Evolutionary conservation across 345 rosid genomes (phyloP).

Genomic region (Eucalyptus urophylla): DNA sequence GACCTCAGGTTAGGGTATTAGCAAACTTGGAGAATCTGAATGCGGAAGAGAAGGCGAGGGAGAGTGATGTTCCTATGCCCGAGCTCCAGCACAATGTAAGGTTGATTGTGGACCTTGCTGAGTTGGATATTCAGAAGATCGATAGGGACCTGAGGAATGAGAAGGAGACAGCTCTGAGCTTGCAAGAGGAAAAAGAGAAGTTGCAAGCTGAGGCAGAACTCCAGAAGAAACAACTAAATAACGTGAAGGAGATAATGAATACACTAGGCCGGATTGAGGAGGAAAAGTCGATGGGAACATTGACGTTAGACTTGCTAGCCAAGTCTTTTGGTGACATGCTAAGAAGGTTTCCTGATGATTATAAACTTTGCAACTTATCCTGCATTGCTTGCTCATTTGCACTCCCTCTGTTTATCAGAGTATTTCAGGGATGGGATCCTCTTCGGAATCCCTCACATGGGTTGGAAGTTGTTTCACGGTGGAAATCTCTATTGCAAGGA

Average conservation of each 20-base stretch:
- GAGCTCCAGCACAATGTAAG: conserved; percentile 83
- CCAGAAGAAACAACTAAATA: conserved; percentile 47
- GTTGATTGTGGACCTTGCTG: conserved; percentile 67
- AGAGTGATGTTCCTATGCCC: conserved; percentile 80
- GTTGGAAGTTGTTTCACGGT: conserved; percentile 35
- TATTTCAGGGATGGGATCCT: conserved; percentile 97
- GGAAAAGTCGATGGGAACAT: conserved; percentile 39
- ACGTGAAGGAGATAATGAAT: conserved; percentile 43
- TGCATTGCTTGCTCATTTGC: conserved; percentile 70
- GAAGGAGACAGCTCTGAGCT: conserved; percentile 71
- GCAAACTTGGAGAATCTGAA: conserved; percentile 81
- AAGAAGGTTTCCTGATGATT: conserved; percentile 52
- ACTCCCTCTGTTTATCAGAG: conserved; percentile 64
- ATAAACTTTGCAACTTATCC: conserved; percentile 64
- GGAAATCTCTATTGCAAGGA: conserved; percentile 67
- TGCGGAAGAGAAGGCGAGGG: conserved; percentile 87
- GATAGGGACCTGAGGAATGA: conserved; percentile 79
- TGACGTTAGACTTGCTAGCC: conserved; percentile 57
- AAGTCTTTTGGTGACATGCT: conserved; percentile 36
- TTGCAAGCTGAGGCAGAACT: conserved; percentile 35
- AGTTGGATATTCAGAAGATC: conserved; percentile 80
- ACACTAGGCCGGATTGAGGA: conserved; percentile 36
- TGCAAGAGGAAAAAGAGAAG: conserved; percentile 75
- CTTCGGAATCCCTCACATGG: conserved; percentile 59
- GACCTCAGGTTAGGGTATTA: conserved; percentile 80